A percentile compares a stretch with the other conserved stretches of the same genome.
Evolutionary conservation across 169 alveolate species (phyloP).

Genomic region (Plasmodium billcollinsi): DNA sequence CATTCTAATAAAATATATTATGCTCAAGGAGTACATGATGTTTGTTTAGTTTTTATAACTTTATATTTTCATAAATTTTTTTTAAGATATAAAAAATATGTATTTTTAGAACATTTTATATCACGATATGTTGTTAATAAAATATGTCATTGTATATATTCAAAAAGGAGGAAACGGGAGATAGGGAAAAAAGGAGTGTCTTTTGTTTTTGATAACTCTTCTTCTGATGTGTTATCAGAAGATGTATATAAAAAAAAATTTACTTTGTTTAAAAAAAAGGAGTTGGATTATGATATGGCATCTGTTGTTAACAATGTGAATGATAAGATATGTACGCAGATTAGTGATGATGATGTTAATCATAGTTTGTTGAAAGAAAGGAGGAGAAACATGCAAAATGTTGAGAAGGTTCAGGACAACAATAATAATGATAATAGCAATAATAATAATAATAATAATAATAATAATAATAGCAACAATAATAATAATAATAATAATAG

Average conservation of each 20-base stretch:
- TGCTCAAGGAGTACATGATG: constrained; percentile 77
- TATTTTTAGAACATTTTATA: constrained; percentile 60
- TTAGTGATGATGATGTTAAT: not conserved
- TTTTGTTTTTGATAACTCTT: no score
- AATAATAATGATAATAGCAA: not conserved
- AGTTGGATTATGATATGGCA: no score
- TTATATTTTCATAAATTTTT: constrained; percentile 57
- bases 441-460: not conserved
- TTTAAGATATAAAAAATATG: constrained; percentile 62
- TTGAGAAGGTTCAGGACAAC: no score
- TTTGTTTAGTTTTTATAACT: constrained; percentile 72
- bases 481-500: not conserved
- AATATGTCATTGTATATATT: constrained; percentile 46
- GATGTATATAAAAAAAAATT: not conserved
- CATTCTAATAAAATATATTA: constrained; percentile 69
- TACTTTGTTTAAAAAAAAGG: not conserved
- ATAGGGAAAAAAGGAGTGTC: not conserved
- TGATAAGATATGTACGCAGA: not conserved
- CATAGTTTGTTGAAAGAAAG: not conserved
- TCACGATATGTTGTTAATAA: constrained; percentile 45
- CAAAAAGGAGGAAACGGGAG: not conserved
- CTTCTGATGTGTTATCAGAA: no score
- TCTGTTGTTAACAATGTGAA: not conserved
- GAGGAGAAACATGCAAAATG: no score
- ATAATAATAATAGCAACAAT: no score